Conservation (phyloP, 768 basidiomycete species). For the Pulveroboletus sp. region DNA sequence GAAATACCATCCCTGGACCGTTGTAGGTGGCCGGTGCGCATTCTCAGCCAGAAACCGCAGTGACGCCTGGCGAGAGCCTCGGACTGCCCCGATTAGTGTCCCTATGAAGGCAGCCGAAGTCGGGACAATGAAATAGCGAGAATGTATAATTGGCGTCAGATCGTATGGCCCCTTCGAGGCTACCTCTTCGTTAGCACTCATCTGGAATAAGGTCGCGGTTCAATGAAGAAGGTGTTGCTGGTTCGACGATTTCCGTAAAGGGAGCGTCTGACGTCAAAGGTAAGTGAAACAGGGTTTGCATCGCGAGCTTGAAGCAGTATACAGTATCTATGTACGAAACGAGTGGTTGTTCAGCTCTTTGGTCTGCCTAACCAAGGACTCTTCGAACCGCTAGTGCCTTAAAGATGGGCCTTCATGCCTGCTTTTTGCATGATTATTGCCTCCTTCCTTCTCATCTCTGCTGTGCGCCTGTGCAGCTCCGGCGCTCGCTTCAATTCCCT, state of each 20-base stretch:
- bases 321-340: too few relatives aligned
- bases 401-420: constrained; percentile 58
- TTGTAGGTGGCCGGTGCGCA: constrained; percentile 80
- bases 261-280: too few relatives aligned
- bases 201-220: constrained; percentile 5
- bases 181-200: constrained; percentile 14
- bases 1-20: constrained; percentile 90
- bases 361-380: neutral
- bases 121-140: constrained; percentile 61
- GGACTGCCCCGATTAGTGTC: constrained; percentile 64
- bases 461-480: constrained; percentile 49
- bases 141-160: constrained; percentile 29
- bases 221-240: neutral
- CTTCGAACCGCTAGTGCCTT: neutral
- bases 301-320: too few relatives aligned
- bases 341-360: neutral
- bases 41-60: constrained; percentile 90
- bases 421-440: constrained; percentile 54
- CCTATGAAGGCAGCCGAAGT: constrained; percentile 58
- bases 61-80: constrained; percentile 65
- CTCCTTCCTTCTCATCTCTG: constrained; percentile 59
- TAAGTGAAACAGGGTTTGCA: too few relatives aligned
- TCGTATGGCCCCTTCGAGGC: constrained; percentile 20
- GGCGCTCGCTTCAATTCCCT: constrained; percentile 80
- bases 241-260: neutral